Conservation (phyloP, 2,329 filamentous ascomycete genomes). For the Emmonsiellopsis sp. region DNA sequence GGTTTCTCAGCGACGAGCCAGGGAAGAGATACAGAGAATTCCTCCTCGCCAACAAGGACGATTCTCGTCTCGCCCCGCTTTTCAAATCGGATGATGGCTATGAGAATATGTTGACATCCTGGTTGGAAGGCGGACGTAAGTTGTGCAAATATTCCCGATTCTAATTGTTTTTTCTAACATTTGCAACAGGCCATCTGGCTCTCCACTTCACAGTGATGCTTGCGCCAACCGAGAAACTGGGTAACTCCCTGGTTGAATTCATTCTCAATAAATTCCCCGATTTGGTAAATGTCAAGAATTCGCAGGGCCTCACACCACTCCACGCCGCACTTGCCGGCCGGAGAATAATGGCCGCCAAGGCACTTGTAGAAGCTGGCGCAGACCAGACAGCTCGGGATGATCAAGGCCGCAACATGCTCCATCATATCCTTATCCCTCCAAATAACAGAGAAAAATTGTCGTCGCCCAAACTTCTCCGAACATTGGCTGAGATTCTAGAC, state of each 20-base stretch:
- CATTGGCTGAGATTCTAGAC: slow-evolving; percentile 1
- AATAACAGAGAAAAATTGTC: neutral
- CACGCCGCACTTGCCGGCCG: slow-evolving; percentile 53
- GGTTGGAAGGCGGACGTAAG: slow-evolving; percentile 42
- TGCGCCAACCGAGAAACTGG: neutral
- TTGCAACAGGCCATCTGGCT: neutral
- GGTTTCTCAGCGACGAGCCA: slow-evolving; percentile 66
- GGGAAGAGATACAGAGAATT: slow-evolving; percentile 61
- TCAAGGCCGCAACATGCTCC: slow-evolving; percentile 58
- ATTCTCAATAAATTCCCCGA: slow-evolving; percentile 55
- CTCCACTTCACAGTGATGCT: slow-evolving; percentile 1
- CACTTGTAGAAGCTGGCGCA: slow-evolving; percentile 59
- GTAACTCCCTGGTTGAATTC: slow-evolving; percentile 49
- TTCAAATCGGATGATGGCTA: slow-evolving; percentile 53
- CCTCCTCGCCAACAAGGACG: slow-evolving; percentile 50
- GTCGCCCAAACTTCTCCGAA: neutral
- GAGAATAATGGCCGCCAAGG: slow-evolving; percentile 33
- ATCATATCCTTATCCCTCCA: slow-evolving; percentile 39
- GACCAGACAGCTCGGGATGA: slow-evolving; percentile 58
- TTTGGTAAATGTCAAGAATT: slow-evolving; percentile 50
- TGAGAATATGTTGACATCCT: slow-evolving; percentile 50
- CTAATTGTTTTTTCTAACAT: neutral
- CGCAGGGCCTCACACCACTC: slow-evolving; percentile 50
- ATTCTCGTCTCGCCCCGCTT: slow-evolving; percentile 55
- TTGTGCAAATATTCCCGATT: slow-evolving; percentile 2